Evolutionary conservation across 768 basidiomycete genomes (phyloP).

Genomic region (Psilocybe cyanescens): DNA sequence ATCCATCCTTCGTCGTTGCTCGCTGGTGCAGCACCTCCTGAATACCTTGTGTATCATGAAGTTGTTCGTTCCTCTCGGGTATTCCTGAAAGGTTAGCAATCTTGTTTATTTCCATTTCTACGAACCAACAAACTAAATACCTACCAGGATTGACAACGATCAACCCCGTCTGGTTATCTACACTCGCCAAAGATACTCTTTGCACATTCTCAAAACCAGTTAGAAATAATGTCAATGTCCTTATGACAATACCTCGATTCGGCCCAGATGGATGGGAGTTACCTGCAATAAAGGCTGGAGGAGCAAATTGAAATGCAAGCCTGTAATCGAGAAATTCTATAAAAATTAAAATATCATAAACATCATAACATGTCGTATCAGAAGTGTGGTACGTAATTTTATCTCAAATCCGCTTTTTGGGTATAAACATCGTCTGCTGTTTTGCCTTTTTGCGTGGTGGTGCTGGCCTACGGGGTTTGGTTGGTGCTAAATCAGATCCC

Average conservation of each 20-base stretch:
- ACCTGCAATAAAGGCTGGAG: slow-evolving; percentile 60
- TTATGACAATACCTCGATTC: slow-evolving; percentile 84
- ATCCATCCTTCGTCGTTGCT: slow-evolving; percentile 91
- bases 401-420: slow-evolving; percentile 46
- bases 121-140: background rate
- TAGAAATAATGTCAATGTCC: slow-evolving; percentile 65
- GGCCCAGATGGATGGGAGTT: slow-evolving; percentile 89
- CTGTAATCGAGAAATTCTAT: background rate
- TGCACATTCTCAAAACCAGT: slow-evolving; percentile 91
- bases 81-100: slow-evolving; percentile 76
- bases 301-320: background rate
- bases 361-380: slow-evolving; percentile 8
- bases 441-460: slow-evolving; percentile 27
- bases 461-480: slow-evolving; percentile 35
- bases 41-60: slow-evolving; percentile 86
- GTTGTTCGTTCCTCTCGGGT: slow-evolving; percentile 73
- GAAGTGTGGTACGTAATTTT: background rate
- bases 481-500: background rate
- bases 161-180: slow-evolving; percentile 87
- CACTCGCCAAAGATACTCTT: slow-evolving; percentile 74
- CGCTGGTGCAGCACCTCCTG: slow-evolving; percentile 71
- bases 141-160: slow-evolving; percentile 75
- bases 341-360: slow-evolving; percentile 11
- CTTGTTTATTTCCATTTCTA: background rate
- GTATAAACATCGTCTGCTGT: slow-evolving; percentile 60